Base-by-base conservation (phyloP, 2,329 filamentous ascomycete genomes). In the Lomentospora prolificans region DNA sequence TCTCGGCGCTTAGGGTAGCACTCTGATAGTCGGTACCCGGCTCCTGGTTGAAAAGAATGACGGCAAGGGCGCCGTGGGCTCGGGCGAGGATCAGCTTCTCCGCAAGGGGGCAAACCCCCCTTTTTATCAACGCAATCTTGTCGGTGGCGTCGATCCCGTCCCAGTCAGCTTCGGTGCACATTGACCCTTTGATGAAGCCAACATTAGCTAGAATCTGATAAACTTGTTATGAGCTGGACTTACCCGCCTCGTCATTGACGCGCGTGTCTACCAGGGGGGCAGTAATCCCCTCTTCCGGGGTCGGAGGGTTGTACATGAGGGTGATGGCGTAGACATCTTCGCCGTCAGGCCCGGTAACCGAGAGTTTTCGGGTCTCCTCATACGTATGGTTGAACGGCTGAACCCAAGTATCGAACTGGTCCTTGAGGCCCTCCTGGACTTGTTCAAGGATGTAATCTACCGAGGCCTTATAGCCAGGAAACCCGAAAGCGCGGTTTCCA, bases 11-110 rank as follows among this genome's bases (percentile, higher is more conserved):
- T 2, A 86, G 72, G 0, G 81, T 85, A 6, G 79, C 82, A 24
- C 70, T 68, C 1, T 74, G 65, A 3, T 70, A 64, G n/a, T 58
- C 54, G 8, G 63, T 60, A 1, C 79, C 81, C 0, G 75, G 68
- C 2, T 68, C 71, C 59, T 86, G 82, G 73, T 87, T 81, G 65
- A 83, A 85, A 52, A 87, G 73, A 28, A 87, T 67, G 0, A 77
- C 72, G 41, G 67, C 73, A 2, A 70, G 41, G 2, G 73, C 75
- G 44, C 73, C 74, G 8, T 70, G 65, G 7, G 67, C 64, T 62
- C 67, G 71, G 27, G 74, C 74, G 3, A 75, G 65, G 62, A 69
- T 70, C 30, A 75, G 66, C 63, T 77, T 77, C 39, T 72, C 69
- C 0, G 68, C 59, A 36, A 76, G 69, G 39, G 70, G 67, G 57